phyloP scores from a whole-genome alignment of 148 eudicot species.

The Pouteria glomerata region DNA sequence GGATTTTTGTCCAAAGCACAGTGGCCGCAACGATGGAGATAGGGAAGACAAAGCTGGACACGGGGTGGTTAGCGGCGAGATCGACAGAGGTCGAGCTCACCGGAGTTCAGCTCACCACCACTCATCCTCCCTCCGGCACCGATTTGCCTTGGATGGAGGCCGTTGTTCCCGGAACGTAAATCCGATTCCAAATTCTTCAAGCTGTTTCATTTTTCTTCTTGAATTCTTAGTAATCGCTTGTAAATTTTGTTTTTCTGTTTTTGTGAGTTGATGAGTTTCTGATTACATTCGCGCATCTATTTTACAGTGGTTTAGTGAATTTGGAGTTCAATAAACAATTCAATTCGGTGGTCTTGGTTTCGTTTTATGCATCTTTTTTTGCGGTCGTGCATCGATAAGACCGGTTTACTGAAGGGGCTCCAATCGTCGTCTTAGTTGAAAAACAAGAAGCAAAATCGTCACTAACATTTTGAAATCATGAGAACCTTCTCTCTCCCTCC shows the following conservation, averaged over 20 bases:
- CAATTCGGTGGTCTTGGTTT: not conserved
- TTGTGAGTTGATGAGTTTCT: constrained; percentile 1
- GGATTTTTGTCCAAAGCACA: not conserved
- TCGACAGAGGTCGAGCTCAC: constrained; percentile 70
- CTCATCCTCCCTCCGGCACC: constrained; percentile 52
- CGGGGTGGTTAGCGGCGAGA: constrained; percentile 89
- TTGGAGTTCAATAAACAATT: not conserved
- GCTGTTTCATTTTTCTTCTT: not conserved
- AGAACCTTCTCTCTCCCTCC: not conserved
- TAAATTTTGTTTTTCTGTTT: not conserved
- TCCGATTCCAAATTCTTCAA: not conserved
- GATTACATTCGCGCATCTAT: not conserved
- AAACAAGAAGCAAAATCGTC: not conserved
- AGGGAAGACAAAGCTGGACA: constrained; percentile 55
- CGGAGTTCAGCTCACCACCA: constrained; percentile 84
- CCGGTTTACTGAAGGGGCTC: not conserved
- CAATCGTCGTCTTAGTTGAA: not conserved
- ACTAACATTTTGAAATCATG: not conserved
- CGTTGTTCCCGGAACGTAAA: constrained; percentile 89
- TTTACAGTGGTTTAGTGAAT: not conserved
- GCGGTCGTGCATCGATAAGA: not conserved
- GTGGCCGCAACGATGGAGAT: constrained; percentile 42
- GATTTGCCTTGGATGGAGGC: constrained; percentile 75
- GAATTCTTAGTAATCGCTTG: not conserved
- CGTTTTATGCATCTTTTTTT: not conserved